Percentiles rank a stretch among this genome's conserved stretches.
Conservation (phyloP, 129 eudicot species). For the Daucus carota region DNA sequence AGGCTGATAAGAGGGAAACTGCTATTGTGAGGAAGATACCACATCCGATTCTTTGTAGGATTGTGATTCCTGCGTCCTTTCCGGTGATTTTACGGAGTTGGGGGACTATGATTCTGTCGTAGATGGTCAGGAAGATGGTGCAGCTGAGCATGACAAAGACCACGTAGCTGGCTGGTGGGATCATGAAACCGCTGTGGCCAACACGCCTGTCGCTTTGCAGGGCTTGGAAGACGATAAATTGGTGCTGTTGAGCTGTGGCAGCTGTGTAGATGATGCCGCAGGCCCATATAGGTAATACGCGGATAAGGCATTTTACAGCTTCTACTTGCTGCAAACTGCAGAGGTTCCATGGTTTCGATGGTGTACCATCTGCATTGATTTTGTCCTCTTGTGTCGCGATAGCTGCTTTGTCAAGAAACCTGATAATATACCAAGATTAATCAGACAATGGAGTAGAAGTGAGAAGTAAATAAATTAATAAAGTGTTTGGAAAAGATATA, state of each 20-base stretch:
- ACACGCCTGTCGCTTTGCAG: constrained; percentile 63
- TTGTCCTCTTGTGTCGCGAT: constrained; percentile 41
- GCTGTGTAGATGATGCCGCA: constrained; percentile 54
- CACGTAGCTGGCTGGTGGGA: constrained; percentile 70
- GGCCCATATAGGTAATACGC: constrained; percentile 65
- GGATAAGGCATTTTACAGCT: constrained; percentile 56
- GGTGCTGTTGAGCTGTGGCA: constrained; percentile 49
- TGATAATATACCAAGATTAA: not conserved
- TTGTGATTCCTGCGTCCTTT: constrained; percentile 56
- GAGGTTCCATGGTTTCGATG: constrained; percentile 63
- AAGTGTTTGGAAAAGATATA: too few species aligned
- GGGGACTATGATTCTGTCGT: constrained; percentile 66
- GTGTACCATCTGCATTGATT: constrained; percentile 48
- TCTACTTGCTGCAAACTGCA: constrained; percentile 74
- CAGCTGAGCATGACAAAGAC: constrained; percentile 55
- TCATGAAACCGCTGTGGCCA: constrained; percentile 31
- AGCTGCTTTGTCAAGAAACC: constrained; percentile 50
- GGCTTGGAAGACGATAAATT: constrained; percentile 74
- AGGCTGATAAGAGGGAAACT: constrained; percentile 37
- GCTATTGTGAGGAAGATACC: constrained; percentile 42
- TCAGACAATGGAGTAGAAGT: too few species aligned
- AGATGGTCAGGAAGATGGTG: constrained; percentile 51
- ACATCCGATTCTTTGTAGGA: constrained; percentile 68
- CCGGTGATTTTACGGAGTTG: constrained; percentile 36
- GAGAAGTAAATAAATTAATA: too few species aligned